Percentiles rank a stretch among this genome's conserved stretches.
Evolutionary conservation across 371 early-diverging fungal species (phyloP).

Genomic region (Apophysomyces trapeziformis): DNA sequence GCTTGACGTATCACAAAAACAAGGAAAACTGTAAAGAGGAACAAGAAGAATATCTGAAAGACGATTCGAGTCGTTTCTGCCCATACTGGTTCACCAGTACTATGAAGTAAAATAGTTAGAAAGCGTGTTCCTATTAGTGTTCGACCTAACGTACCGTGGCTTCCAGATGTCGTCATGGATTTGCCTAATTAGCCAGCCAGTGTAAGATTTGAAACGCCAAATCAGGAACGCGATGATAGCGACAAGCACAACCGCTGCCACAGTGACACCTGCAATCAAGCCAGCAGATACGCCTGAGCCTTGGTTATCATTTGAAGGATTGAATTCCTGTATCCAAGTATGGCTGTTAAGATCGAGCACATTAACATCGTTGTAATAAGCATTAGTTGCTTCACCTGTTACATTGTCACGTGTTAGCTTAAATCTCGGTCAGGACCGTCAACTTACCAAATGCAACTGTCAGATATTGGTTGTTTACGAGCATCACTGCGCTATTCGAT

Average conservation of each 20-base stretch:
- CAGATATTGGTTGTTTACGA: slow-evolving; percentile 36
- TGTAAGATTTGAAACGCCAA: slow-evolving; percentile 48
- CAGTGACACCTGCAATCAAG: slow-evolving; percentile 49
- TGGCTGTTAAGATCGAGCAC: slow-evolving; percentile 24
- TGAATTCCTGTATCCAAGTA: slow-evolving; percentile 42
- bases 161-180: slow-evolving; percentile 53
- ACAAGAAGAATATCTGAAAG: slow-evolving; percentile 45
- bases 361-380: slow-evolving; percentile 52
- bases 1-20: slow-evolving; percentile 54
- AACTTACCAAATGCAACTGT: slow-evolving; percentile 50
- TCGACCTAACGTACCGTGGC: slow-evolving; percentile 34
- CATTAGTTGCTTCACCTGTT: slow-evolving; percentile 37
- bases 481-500: slow-evolving; percentile 42
- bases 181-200: slow-evolving; percentile 39
- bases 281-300: slow-evolving; percentile 35
- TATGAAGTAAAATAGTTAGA: not conserved
- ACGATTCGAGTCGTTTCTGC: slow-evolving; percentile 52
- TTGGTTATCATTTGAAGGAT: slow-evolving; percentile 9
- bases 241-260: slow-evolving; percentile 38
- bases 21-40: slow-evolving; percentile 44
- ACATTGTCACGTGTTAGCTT: not conserved
- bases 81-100: slow-evolving; percentile 57
- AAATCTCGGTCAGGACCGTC: not conserved
- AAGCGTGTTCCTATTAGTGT: too few relatives aligned
- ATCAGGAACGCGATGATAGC: slow-evolving; percentile 44